A percentile compares a stretch with the other conserved stretches of the same genome.
Conservation (phyloP, 192 early-diverging fungal species). For the Allomyces macrogynus region DNA sequence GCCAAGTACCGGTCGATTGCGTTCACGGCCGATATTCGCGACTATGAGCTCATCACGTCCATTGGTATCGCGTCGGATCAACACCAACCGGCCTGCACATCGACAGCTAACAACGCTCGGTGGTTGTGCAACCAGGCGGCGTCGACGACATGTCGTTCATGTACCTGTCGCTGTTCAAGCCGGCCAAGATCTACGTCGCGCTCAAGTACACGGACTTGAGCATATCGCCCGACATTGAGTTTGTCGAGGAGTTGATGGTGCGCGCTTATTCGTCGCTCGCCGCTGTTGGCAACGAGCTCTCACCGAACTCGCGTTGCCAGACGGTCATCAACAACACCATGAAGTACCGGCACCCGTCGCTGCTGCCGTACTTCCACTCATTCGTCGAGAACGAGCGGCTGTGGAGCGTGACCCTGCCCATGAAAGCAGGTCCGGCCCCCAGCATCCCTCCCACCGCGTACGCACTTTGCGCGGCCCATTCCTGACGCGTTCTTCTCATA, state of each 20-base stretch:
- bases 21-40: neutral
- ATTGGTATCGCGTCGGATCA: neutral
- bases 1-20: neutral
- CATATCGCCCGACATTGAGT: slow-evolving; percentile 28
- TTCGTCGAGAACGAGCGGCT: slow-evolving; percentile 32
- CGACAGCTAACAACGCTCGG: too few relatives aligned
- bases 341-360: slow-evolving; percentile 22
- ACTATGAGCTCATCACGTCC: slow-evolving; percentile 1
- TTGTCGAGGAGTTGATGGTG: slow-evolving; percentile 33
- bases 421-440: slow-evolving; percentile 12
- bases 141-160: slow-evolving; percentile 40
- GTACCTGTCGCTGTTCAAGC: slow-evolving; percentile 24
- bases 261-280: too few relatives aligned
- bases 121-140: slow-evolving; percentile 14
- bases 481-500: too few relatives aligned
- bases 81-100: too few relatives aligned
- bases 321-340: slow-evolving; percentile 20
- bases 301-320: slow-evolving; percentile 7
- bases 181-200: slow-evolving; percentile 25
- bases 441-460: neutral
- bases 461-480: too few relatives aligned
- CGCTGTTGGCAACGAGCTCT: too few relatives aligned
- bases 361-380: slow-evolving; percentile 26
- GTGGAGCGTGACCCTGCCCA: slow-evolving; percentile 34
- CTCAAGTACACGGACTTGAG: slow-evolving; percentile 36